Evolutionary conservation across 2,329 filamentous ascomycete genomes (phyloP).

Genomic region (Penicillium sp.): DNA sequence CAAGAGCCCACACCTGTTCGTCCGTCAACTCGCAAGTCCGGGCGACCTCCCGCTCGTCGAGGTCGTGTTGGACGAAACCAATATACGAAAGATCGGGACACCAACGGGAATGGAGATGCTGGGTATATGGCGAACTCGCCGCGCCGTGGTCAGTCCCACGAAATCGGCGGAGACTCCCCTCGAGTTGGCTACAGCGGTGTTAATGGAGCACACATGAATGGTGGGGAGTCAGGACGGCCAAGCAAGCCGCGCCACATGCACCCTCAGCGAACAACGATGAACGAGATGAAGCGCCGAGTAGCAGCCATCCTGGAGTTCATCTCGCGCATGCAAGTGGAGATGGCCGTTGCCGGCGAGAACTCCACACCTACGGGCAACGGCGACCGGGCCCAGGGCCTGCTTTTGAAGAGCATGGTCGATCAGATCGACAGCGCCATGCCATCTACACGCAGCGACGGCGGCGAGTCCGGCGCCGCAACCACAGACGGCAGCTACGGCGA

Average conservation of each 20-base stretch:
- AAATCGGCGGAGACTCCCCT: slow-evolving; percentile 41
- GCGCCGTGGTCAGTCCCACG: slow-evolving; percentile 42
- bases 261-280: slow-evolving; percentile 67
- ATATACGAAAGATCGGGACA: slow-evolving; percentile 74
- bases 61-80: slow-evolving; percentile 71
- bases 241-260: slow-evolving; percentile 60
- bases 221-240: slow-evolving; percentile 56
- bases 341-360: slow-evolving; percentile 61
- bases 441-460: slow-evolving; percentile 26
- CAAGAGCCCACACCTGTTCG: slow-evolving; percentile 37
- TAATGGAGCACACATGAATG: slow-evolving; percentile 53
- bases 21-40: slow-evolving; percentile 58
- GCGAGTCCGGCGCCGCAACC: slow-evolving; percentile 26
- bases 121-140: slow-evolving; percentile 37
- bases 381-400: slow-evolving; percentile 34
- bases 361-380: slow-evolving; percentile 41
- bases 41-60: slow-evolving; percentile 64
- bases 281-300: slow-evolving; percentile 82
- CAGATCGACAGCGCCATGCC: slow-evolving; percentile 32
- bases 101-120: slow-evolving; percentile 50
- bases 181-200: slow-evolving; percentile 30
- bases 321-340: slow-evolving; percentile 79
- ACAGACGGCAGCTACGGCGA: slow-evolving; percentile 28
- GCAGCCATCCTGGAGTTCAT: slow-evolving; percentile 87
- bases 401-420: slow-evolving; percentile 37